Base-by-base conservation (phyloP, 2,329 filamentous ascomycete species). In the Amesomyces nigricolor region DNA sequence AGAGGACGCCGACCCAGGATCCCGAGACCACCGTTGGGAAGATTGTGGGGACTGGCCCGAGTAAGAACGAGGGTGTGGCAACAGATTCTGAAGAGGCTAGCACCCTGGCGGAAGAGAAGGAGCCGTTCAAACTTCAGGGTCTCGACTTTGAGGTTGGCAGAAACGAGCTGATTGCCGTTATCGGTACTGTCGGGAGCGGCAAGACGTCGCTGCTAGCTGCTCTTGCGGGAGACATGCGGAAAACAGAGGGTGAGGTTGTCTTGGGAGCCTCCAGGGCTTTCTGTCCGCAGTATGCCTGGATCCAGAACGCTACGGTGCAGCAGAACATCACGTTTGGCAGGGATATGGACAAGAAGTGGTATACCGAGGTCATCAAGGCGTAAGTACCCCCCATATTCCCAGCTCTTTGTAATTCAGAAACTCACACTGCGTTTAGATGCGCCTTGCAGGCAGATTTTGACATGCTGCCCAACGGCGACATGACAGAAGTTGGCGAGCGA, bases 251-350 rank as follows among this genome's bases (percentile, higher is more conserved):
- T 10, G 79, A 86, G 38, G 80, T 95, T 5, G 79, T 82, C 0
- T 80, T 94, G 63, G 89, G 91, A 40, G 89, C 89, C 0, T 86
- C 84, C 3, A 79, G 91, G 59, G 89, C 92, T 0, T 96, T 96
- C 65, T 97, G 94, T 62, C 92, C 92, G 0, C 92, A 99, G 68
- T 96, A 96, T 66, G 89, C 94, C 0, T 99, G 94, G 94, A 96
- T 99, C 47, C 92, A 97, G 67, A 97, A 97, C 66, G 80, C 90
- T 0, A 89, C 87, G 0, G 81, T 97, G 3, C 85, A 83, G 59
- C 83, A 96, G 35, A 99, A 99, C 65, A 95, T 99, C 57, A 72
- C 90, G 0, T 97, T 97, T 65, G 92, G 92, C 10, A 92, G 90
- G 63, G 80, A 83, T 0, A 81, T 87, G 72, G 78, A 95, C 51